Conservation (phyloP, 169 alveolate species). For the Condylostoma magnum region DNA sequence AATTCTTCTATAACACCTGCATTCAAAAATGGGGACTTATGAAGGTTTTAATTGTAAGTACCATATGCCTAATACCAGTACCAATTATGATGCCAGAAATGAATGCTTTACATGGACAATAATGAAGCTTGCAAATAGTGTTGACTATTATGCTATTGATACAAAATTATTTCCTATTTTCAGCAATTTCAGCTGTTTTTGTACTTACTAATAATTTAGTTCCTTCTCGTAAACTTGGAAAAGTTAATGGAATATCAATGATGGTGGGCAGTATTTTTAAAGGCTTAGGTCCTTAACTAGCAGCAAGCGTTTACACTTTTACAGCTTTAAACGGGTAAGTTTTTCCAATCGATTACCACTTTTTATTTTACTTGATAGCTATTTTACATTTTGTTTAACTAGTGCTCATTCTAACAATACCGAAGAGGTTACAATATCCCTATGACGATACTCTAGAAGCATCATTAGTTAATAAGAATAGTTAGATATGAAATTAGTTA, state of each 20-base stretch:
- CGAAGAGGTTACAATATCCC: too few relatives aligned
- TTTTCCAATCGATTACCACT: slow-evolving; percentile 20
- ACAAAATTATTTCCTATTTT: background rate
- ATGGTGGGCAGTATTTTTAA: background rate
- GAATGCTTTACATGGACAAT: background rate
- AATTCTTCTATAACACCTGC: background rate
- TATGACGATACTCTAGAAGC: too few relatives aligned
- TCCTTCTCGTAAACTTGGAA: slow-evolving; percentile 1
- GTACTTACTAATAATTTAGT: slow-evolving; percentile 13
- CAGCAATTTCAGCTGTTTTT: background rate
- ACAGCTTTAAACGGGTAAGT: background rate
- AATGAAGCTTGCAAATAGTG: background rate
- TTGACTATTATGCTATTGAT: background rate
- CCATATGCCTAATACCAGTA: background rate
- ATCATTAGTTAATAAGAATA: too few relatives aligned
- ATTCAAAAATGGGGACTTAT: background rate
- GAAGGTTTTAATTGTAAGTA: background rate
- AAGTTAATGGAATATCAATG: slow-evolving; percentile 16
- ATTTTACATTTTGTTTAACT: too few relatives aligned
- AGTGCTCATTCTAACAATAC: too few relatives aligned
- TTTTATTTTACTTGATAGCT: background rate
- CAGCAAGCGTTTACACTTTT: background rate
- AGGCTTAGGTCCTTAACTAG: background rate
- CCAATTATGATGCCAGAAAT: background rate
- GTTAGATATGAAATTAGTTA: too few relatives aligned